Conservation (phyloP, 1,284 basidiomycete species). For the Apiotrichum siamense region DNA sequence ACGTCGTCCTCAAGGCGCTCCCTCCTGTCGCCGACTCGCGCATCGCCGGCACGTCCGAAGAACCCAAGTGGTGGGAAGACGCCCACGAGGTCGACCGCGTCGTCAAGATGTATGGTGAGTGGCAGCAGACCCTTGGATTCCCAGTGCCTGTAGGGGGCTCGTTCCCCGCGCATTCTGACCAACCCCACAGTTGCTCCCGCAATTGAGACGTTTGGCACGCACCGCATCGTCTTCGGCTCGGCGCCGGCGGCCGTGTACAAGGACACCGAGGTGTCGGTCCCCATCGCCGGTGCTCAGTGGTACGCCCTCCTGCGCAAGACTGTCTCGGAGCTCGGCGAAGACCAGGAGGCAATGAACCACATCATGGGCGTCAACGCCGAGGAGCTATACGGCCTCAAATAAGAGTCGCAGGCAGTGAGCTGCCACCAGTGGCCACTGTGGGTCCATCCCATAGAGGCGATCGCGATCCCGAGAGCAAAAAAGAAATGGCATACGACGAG, state of each 20-base stretch:
- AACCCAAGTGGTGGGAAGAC: constrained; percentile 48
- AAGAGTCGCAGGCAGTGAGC: too few species aligned
- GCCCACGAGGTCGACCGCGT: constrained; percentile 67
- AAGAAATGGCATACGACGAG: not conserved
- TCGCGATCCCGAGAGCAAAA: not conserved
- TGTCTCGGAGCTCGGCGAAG: constrained; percentile 73
- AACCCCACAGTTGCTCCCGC: constrained; percentile 46
- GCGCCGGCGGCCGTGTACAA: constrained; percentile 45
- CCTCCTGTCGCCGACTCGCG: constrained; percentile 63
- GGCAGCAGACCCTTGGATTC: too few species aligned
- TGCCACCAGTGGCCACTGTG: too few species aligned
- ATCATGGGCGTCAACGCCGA: constrained; percentile 36
- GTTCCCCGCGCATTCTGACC: too few species aligned
- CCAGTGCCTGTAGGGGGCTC: too few species aligned
- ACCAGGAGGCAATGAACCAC: constrained; percentile 59
- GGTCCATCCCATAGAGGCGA: too few species aligned
- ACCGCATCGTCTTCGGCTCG: constrained; percentile 57
- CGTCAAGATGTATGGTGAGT: constrained; percentile 83
- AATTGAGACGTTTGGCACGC: constrained; percentile 59
- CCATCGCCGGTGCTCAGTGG: constrained; percentile 59
- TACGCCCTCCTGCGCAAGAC: constrained; percentile 72
- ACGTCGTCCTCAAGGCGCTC: constrained; percentile 67
- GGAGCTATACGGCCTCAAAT: not conserved
- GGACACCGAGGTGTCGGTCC: constrained; percentile 36
- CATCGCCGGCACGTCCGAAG: constrained; percentile 34